Conservation (phyloP, 2,329 filamentous ascomycete genomes). For the Neofusicoccum laricinum region DNA sequence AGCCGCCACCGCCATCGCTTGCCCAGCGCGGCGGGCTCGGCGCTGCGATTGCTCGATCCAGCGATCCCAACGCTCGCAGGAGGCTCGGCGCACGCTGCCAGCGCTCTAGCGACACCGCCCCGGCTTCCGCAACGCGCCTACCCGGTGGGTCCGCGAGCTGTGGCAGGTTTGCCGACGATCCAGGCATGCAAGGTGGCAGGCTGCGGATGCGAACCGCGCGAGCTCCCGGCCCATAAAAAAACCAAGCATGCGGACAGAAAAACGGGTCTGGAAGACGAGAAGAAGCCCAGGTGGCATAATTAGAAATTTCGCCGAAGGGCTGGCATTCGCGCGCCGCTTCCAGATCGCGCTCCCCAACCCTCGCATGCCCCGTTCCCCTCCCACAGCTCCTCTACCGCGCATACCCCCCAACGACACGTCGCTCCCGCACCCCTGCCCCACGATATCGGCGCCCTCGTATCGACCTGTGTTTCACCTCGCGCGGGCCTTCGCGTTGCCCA, state of each 20-base stretch:
- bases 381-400: background rate
- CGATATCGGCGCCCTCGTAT: conserved; percentile 5
- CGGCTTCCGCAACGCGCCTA: background rate
- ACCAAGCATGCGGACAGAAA: conserved; percentile 15
- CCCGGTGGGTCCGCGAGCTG: conserved; percentile 1
- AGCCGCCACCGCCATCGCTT: background rate
- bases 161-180: conserved; percentile 15
- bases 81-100: conserved; percentile 4
- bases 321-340: background rate
- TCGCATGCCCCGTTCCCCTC: background rate
- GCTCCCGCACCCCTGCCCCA: conserved; percentile 4
- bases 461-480: background rate
- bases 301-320: conserved; percentile 16
- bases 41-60: conserved; percentile 1
- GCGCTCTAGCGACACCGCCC: background rate
- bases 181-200: conserved; percentile 1
- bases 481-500: background rate
- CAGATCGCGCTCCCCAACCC: conserved; percentile 1
- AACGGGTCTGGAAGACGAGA: conserved; percentile 2
- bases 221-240: conserved; percentile 7
- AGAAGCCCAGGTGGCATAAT: conserved; percentile 8
- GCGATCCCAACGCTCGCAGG: conserved; percentile 7
- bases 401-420: background rate
- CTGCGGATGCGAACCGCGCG: conserved; percentile 9
- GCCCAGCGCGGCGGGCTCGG: background rate